Base-by-base conservation (phyloP, 352 stramenopile genomes). In the Globisporangium ultimum region DNA sequence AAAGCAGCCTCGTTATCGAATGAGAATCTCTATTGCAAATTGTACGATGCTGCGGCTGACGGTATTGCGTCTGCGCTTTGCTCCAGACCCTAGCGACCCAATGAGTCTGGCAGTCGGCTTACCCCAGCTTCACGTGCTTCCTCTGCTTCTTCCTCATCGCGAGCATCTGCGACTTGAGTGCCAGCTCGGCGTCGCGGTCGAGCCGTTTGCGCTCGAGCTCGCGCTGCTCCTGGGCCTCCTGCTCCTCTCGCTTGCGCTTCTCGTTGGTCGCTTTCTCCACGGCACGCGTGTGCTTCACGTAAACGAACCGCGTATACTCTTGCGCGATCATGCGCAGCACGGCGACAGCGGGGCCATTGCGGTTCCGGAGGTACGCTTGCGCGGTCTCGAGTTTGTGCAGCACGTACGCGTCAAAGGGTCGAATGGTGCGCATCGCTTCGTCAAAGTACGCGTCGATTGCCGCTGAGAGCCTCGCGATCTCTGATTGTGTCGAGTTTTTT, bases 231-330 rank as follows among this genome's bases (percentile, higher is more conserved):
- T 77, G 75, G 0, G 80, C 83, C 56, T 87, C 75, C 38, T 88
- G 70, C 59, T 90, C 77, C 20, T 83, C 71, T 13, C 80, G 81
- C 58, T 88, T 87, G 46, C 80, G 74, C 55, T 90, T 88, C 43
- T 93, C 80, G 47, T 72, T 74, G 32, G 69, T 65, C 7, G 76
- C 84, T 49, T 91, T 93, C 46, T 89, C 84, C 21, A 80, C 74
- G 0, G 84, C 81, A 12, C 80, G 81, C 17, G 77, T 84, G 68
- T 95, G 85, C 60, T 95, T 95, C 47, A 87, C 74, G 66, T 91
- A 89, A 55, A 95, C 57, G 56, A 91, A 89, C 13, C 83, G 83
- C 49, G 86, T 95, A 71, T 93, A 95, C 60, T 95, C 86, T 40
- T 91, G 76, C 5, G 87, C 76, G 38, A 95, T 69, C 58, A 80